These are phyloP conservation scores for Guadua angustifolia DNA, from an alignment of 176 grass and related monocot genomes.

Conservation along the genomic window DNA sequence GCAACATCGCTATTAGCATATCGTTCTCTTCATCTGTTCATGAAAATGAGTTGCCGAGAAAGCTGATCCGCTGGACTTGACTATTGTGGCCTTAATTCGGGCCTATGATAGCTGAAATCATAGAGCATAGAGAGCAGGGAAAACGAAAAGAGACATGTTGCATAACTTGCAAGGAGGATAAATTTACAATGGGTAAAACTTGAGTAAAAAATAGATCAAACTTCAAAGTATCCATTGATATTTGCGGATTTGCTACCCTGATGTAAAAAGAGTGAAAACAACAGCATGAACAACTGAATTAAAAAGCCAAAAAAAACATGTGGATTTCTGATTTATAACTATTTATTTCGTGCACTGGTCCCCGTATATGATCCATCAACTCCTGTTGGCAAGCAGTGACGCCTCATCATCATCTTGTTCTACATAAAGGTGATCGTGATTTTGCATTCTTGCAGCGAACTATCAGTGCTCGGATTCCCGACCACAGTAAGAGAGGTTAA, in stretches of 20 bases:
- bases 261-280: conserved; percentile 44
- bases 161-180: neutral
- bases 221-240: neutral
- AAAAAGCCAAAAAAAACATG: neutral
- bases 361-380: conserved; percentile 41
- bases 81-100: neutral
- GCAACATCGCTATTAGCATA: neutral
- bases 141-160: conserved; percentile 12
- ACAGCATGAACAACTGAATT: conserved; percentile 17
- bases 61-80: neutral
- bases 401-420: conserved; percentile 53
- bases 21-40: neutral
- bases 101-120: neutral
- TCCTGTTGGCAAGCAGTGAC: conserved; percentile 57
- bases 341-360: conserved; percentile 13
- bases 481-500: conserved; percentile 50
- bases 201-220: neutral
- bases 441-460: conserved; percentile 19
- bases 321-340: conserved; percentile 21
- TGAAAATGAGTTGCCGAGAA: neutral
- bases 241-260: conserved; percentile 7
- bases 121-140: neutral
- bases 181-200: conserved; percentile 8
- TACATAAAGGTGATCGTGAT: conserved; percentile 20
- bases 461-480: neutral